These are phyloP conservation scores for Phialemoniopsis sp. DNA, from an alignment of 2,329 filamentous ascomycete species.

Conservation along the genomic window DNA sequence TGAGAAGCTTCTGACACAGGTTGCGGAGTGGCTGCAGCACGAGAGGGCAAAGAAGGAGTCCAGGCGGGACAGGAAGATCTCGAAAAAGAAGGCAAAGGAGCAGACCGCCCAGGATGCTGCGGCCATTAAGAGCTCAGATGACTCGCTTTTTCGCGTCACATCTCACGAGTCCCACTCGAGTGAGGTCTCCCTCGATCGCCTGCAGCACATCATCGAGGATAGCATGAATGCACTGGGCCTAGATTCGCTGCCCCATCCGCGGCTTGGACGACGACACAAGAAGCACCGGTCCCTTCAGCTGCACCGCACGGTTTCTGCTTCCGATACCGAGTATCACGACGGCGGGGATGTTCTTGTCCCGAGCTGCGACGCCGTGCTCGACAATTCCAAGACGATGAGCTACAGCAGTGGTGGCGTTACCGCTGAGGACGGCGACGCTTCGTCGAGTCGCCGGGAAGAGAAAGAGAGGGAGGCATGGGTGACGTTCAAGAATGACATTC, in stretches of 20 bases:
- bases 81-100: slow-evolving; percentile 14
- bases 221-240: slow-evolving; percentile 53
- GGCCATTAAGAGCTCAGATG: slow-evolving; percentile 7
- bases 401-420: slow-evolving; percentile 36
- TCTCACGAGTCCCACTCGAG: slow-evolving; percentile 65
- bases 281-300: slow-evolving; percentile 28
- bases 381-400: slow-evolving; percentile 84
- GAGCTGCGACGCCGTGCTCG: slow-evolving; percentile 76
- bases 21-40: slow-evolving; percentile 78
- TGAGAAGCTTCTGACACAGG: slow-evolving; percentile 65
- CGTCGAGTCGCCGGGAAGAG: slow-evolving; percentile 41
- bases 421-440: slow-evolving; percentile 12
- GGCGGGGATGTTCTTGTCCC: slow-evolving; percentile 76
- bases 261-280: slow-evolving; percentile 35
- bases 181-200: slow-evolving; percentile 69
- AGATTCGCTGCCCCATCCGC: slow-evolving; percentile 25
- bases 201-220: slow-evolving; percentile 76
- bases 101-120: slow-evolving; percentile 7
- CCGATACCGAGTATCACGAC: slow-evolving; percentile 82
- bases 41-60: slow-evolving; percentile 67
- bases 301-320: slow-evolving; percentile 61
- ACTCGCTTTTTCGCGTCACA: slow-evolving; percentile 30
- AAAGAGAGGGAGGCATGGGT: slow-evolving; percentile 77
- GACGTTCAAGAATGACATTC: slow-evolving; percentile 87
- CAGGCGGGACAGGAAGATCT: slow-evolving; percentile 44